Evolutionary conservation across 805 yeast species (phyloP).

Genomic region (Candida vartiovaarae): DNA sequence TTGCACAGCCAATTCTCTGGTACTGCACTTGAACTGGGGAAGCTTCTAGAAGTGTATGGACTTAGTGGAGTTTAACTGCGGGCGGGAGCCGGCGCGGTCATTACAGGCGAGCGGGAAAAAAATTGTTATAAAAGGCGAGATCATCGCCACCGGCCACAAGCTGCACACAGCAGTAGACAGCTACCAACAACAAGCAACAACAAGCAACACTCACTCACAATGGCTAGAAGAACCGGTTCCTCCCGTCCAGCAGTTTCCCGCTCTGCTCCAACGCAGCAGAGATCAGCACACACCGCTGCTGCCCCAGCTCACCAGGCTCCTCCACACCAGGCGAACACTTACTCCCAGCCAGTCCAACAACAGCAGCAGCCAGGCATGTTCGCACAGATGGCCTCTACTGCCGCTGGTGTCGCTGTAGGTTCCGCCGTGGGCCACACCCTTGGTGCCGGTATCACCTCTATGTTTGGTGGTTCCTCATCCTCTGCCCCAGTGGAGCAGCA

Average conservation of each 20-base stretch:
- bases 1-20: too few relatives aligned
- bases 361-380: conserved; percentile 78
- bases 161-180: too few relatives aligned
- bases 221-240: conserved; percentile 43
- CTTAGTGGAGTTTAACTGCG: too few relatives aligned
- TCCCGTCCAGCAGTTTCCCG: conserved; percentile 38
- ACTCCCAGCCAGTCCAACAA: conserved; percentile 39
- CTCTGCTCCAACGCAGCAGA: conserved; percentile 40
- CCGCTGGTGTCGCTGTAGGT: conserved; percentile 99
- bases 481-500: conserved; percentile 33
- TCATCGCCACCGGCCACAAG: neutral
- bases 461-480: conserved; percentile 77
- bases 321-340: conserved; percentile 31
- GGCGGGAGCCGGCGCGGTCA: too few relatives aligned
- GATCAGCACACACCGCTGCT: conserved; percentile 77
- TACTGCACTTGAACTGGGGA: too few relatives aligned
- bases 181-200: conserved; percentile 1
- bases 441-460: conserved; percentile 87
- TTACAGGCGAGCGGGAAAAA: neutral
- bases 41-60: too few relatives aligned
- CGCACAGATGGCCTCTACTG: conserved; percentile 97
- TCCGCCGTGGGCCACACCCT: conserved; percentile 94
- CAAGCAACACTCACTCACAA: conserved; percentile 12
- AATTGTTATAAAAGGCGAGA: neutral
- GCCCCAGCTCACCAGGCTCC: conserved; percentile 33